Percentiles rank a stretch among this genome's conserved stretches.
Evolutionary conservation across 768 basidiomycete species (phyloP).

Genomic region (Leccinum olivaceopallidum): DNA sequence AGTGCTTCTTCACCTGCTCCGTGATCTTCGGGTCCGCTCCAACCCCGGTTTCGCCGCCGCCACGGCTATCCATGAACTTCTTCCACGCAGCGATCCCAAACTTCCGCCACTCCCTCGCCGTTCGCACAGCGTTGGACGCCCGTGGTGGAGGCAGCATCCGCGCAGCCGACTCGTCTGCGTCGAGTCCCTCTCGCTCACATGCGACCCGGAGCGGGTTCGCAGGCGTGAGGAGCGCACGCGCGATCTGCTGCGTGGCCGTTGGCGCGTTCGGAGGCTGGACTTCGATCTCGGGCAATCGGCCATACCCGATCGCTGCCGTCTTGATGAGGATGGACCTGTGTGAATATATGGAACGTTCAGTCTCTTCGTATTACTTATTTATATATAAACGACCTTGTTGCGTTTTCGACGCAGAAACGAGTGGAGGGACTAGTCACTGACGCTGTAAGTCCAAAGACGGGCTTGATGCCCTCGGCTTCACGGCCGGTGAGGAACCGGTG

Average conservation of each 20-base stretch:
- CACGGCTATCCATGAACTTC: constrained; percentile 9
- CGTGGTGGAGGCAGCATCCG: constrained; percentile 13
- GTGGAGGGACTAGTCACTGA: constrained; percentile 39
- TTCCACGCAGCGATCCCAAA: constrained; percentile 13
- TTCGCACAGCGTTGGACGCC: constrained; percentile 12
- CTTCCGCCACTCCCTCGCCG: constrained; percentile 19
- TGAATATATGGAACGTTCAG: not conserved
- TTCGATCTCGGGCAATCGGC: constrained; percentile 44
- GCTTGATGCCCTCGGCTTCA: constrained; percentile 82
- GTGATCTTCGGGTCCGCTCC: constrained; percentile 17
- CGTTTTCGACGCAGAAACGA: not conserved
- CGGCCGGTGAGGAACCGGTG: constrained; percentile 89
- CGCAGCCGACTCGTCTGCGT: constrained; percentile 19
- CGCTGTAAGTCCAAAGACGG: constrained; percentile 87
- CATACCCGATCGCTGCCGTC: constrained; percentile 51
- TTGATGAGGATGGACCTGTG: constrained; percentile 52
- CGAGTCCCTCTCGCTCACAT: constrained; percentile 28
- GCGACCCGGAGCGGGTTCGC: constrained; percentile 26
- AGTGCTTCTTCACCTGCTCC: constrained; percentile 10
- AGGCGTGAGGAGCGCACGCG: constrained; percentile 38
- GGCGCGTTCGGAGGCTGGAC: constrained; percentile 45
- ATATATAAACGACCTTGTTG: too few species aligned
- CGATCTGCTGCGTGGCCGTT: constrained; percentile 42
- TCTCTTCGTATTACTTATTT: too few species aligned
- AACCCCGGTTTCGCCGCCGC: constrained; percentile 18